phyloP scores from a whole-genome alignment of 2,329 filamentous ascomycete genomes.

The Claviceps arundinis region DNA sequence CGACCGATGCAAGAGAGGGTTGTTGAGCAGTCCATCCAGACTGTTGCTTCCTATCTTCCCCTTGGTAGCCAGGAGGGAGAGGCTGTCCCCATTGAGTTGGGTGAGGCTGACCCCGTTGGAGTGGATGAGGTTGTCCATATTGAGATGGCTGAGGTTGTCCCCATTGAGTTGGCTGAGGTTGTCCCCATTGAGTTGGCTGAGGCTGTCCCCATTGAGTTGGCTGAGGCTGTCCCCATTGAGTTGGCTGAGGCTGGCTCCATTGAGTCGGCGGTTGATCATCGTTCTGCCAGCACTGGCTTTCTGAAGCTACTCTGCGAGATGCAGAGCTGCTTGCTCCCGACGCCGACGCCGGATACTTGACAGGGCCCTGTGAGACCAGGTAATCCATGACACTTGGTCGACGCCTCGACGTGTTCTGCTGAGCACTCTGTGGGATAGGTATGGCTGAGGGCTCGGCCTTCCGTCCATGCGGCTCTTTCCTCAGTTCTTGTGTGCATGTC shows the following conservation, averaged over 20 bases:
- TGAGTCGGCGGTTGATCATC: background rate
- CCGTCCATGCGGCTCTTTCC: background rate
- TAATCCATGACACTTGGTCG: conserved; percentile 11
- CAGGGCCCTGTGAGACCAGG: conserved; percentile 6
- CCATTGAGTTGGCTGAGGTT: too few species aligned
- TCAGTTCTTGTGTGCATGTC: background rate
- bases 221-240: background rate
- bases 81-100: background rate
- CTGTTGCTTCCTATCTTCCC: conserved; percentile 1
- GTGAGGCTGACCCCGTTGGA: background rate
- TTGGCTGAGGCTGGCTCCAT: background rate
- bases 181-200: background rate
- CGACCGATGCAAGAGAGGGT: background rate
- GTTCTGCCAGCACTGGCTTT: conserved; percentile 1
- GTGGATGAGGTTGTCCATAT: background rate
- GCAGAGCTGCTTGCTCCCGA: conserved; percentile 3
- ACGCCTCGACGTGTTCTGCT: conserved; percentile 4
- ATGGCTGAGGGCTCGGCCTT: conserved; percentile 5
- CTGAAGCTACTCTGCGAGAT: background rate
- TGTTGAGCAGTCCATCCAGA: conserved; percentile 1
- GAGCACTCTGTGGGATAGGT: conserved; percentile 1
- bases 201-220: background rate
- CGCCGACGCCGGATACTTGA: conserved; percentile 3
- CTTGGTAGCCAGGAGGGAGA: background rate
- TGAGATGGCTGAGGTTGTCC: background rate